These are phyloP conservation scores for Cruciata laevipes DNA, from an alignment of 257 asterid species.

Conservation along the genomic window DNA sequence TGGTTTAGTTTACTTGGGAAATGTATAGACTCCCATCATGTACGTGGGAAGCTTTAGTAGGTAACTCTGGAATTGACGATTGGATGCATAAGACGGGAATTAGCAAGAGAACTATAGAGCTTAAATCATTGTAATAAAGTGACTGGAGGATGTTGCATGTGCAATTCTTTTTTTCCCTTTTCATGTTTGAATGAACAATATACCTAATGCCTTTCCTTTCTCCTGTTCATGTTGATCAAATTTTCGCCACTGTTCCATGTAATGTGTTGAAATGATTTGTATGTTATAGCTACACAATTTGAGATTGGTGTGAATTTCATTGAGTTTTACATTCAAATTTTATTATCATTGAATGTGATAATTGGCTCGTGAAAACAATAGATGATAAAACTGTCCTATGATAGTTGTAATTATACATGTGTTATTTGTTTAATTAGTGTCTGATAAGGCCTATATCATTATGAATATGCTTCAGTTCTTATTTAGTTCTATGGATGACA, in stretches of 20 bases:
- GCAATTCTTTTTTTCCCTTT: not conserved
- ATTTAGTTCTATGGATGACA: too few relatives aligned
- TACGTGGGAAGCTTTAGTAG: constrained; percentile 24
- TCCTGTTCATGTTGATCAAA: not conserved
- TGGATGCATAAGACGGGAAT: constrained; percentile 5
- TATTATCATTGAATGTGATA: too few relatives aligned
- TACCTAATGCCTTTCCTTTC: not conserved
- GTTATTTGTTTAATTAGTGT: too few relatives aligned
- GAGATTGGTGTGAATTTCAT: not conserved
- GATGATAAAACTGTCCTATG: too few relatives aligned
- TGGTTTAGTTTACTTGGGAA: constrained; percentile 17
- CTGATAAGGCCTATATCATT: too few relatives aligned
- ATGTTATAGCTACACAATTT: not conserved
- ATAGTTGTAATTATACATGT: too few relatives aligned
- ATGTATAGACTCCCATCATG: constrained; percentile 42
- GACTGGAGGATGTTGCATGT: not conserved
- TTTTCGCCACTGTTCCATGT: not conserved
- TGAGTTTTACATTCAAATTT: not conserved
- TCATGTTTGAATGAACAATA: not conserved
- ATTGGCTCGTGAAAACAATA: too few relatives aligned
- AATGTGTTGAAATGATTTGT: not conserved
- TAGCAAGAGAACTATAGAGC: constrained; percentile 4
- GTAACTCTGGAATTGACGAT: constrained; percentile 15
- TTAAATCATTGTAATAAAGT: not conserved
- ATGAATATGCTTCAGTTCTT: too few relatives aligned